Base-by-base conservation (phyloP, 2,329 filamentous ascomycete genomes). In the Epichloe amarillans region DNA sequence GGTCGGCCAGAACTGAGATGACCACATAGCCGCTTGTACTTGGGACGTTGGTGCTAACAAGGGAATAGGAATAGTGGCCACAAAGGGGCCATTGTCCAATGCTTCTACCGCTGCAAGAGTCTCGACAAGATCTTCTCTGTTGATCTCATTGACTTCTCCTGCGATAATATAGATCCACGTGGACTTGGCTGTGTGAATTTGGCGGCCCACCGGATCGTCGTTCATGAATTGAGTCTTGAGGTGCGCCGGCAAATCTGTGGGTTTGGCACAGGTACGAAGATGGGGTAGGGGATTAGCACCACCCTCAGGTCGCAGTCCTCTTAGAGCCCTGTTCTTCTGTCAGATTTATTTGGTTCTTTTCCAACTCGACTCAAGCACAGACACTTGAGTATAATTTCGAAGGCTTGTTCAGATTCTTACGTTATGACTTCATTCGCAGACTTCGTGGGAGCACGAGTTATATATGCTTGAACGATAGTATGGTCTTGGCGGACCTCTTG, bases 1-100 rank as follows among this genome's bases (percentile, higher is more conserved):
- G 1, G 83, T 85, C 12, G 88, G 88, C 88, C 88, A 94, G 65
- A 88, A 91, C 58, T 83, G 75, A 36, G 77, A 72, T 26, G 81
- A 84, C 86, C 86, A 93, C 62, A 79, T 71, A 26, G 77, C 78
- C 8, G 88, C 86, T 64, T 91, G 86, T 39, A 83, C 74, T 57
- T 83, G 78, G 3, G 85, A 90, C 5, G 83, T 88, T 2, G 88
- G 88, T 23, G 86, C 76, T 43, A 88, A 70, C 26, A 84, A 71
- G 6, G 88, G 88, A 12, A 93, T 83, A 0, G 80, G 77, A 50
- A 88, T 78, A 50, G 73, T 75, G 49, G 76, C 73, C 47, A 89
- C 68, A 59, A 79, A 79, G 44, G 79, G 69, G 45, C 74, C 70
- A 46, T 72, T 68, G 51, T 75, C 72, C 57, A 77, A 65, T 23